Evolutionary conservation across 305 asterid genomes (phyloP).

Genomic region (Fraxinus sp.): DNA sequence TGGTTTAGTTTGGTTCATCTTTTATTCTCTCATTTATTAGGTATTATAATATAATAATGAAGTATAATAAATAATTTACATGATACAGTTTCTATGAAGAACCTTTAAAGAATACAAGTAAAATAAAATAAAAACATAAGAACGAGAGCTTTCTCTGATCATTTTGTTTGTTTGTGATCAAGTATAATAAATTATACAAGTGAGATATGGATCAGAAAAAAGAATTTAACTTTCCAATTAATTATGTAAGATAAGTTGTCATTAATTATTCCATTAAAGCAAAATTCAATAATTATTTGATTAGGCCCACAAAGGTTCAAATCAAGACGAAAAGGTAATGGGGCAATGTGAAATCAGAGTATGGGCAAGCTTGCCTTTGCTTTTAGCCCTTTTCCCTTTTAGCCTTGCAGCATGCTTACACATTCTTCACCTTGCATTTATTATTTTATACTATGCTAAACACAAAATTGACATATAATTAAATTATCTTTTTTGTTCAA

Average conservation of each 20-base stretch:
- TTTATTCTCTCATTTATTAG: background rate
- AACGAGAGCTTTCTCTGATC: conserved; percentile 5
- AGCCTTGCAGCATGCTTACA: conserved; percentile 37
- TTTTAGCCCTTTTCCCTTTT: conserved; percentile 32
- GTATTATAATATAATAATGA: background rate
- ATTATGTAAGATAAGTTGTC: conserved; percentile 26
- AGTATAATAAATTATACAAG: background rate
- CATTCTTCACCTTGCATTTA: conserved; percentile 35
- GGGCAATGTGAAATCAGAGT: conserved; percentile 64
- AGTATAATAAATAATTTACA: background rate
- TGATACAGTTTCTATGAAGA: background rate
- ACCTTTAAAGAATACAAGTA: background rate
- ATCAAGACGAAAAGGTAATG: conserved; percentile 44
- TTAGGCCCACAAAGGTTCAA: conserved; percentile 53
- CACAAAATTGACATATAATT: background rate
- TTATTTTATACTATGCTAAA: conserved; percentile 11
- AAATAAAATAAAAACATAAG: background rate
- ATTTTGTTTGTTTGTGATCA: conserved; percentile 34
- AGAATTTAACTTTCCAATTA: conserved; percentile 1
- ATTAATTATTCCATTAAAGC: conserved; percentile 22
- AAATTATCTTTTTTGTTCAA: conserved; percentile 4
- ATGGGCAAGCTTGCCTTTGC: conserved; percentile 59
- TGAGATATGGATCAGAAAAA: conserved; percentile 5
- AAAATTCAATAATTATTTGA: conserved; percentile 12
- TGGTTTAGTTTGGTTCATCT: background rate